These are phyloP conservation scores for Septoria petroselini DNA, from an alignment of 2,329 filamentous ascomycete genomes.

Conservation along the genomic window DNA sequence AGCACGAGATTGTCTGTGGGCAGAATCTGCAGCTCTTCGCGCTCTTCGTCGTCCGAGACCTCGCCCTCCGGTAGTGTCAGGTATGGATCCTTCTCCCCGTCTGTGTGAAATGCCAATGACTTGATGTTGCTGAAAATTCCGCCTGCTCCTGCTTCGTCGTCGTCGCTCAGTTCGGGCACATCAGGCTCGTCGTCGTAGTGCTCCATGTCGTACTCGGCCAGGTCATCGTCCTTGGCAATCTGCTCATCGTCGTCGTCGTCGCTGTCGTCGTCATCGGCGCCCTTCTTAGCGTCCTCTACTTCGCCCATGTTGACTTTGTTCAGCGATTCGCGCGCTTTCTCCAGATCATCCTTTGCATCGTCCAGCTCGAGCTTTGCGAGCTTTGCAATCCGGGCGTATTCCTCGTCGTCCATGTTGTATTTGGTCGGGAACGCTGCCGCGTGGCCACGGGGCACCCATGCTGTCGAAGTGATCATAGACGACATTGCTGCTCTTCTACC, in stretches of 20 bases:
- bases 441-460: conserved; percentile 54
- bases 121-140: conserved; percentile 95
- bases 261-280: conserved; percentile 57
- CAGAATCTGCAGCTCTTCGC: conserved; percentile 89
- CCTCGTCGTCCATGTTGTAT: conserved; percentile 52
- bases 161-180: conserved; percentile 52
- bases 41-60: conserved; percentile 75
- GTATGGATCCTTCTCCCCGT: conserved; percentile 93
- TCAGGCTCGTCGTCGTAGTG: conserved; percentile 77
- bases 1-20: conserved; percentile 90
- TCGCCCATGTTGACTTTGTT: conserved; percentile 37
- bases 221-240: conserved; percentile 65
- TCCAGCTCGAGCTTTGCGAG: conserved; percentile 68
- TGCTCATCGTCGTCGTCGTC: conserved; percentile 29
- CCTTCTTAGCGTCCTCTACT: conserved; percentile 63
- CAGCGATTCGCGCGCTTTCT: conserved; percentile 58
- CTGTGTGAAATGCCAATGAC: conserved; percentile 87
- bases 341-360: conserved; percentile 83
- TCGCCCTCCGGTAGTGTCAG: conserved; percentile 76
- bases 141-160: conserved; percentile 54
- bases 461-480: conserved; percentile 56
- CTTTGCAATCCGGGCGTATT: conserved; percentile 51
- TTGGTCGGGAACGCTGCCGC: conserved; percentile 50
- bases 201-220: conserved; percentile 94
- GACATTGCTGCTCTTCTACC: conserved; percentile 34